A percentile compares a stretch with the other conserved stretches of the same genome.
Evolutionary conservation across 2,329 filamentous ascomycete species (phyloP).

Genomic region (Aspergillus japonicus): DNA sequence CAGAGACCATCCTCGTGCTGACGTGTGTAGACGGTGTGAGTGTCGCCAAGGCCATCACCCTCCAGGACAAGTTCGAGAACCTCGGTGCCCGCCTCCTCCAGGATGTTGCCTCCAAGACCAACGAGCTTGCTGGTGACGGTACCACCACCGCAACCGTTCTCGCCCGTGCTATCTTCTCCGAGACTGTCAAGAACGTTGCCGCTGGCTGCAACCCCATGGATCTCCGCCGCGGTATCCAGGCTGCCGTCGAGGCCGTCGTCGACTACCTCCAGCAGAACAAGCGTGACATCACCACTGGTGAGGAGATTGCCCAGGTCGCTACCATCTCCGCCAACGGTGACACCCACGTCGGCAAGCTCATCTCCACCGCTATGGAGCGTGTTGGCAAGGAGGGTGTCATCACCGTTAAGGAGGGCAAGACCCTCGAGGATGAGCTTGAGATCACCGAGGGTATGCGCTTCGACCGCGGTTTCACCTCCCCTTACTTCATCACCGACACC

Average conservation of each 20-base stretch:
- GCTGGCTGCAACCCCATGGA: conserved; percentile 99
- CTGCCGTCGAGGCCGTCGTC: conserved; percentile 90
- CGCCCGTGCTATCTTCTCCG: conserved; percentile 96
- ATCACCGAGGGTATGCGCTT: conserved; percentile 99
- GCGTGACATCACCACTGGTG: conserved; percentile 95
- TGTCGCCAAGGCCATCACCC: conserved; percentile 81
- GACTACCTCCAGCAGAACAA: conserved; percentile 94
- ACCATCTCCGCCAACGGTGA: conserved; percentile 98
- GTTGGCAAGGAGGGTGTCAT: conserved; percentile 99
- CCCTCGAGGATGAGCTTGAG: conserved; percentile 94
- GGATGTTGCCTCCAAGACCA: conserved; percentile 98
- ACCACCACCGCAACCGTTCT: conserved; percentile 98
- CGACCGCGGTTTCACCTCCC: conserved; percentile 96
- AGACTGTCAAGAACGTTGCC: conserved; percentile 99
- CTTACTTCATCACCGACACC: conserved; percentile 99
- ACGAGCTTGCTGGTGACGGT: conserved; percentile 97
- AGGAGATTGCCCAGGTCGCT: conserved; percentile 95
- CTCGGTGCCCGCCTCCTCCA: conserved; percentile 94
- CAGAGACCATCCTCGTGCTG: conserved; percentile 17
- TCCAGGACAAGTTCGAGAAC: conserved; percentile 99
- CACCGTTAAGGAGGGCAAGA: conserved; percentile 99
- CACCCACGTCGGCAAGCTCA: conserved; percentile 88
- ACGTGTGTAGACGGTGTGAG: conserved; percentile 72
- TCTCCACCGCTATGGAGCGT: conserved; percentile 99
- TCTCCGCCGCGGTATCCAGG: conserved; percentile 92